These are phyloP conservation scores for Rhodotorula sp. DNA, from an alignment of 1,284 basidiomycete genomes.

Conservation along the genomic window DNA sequence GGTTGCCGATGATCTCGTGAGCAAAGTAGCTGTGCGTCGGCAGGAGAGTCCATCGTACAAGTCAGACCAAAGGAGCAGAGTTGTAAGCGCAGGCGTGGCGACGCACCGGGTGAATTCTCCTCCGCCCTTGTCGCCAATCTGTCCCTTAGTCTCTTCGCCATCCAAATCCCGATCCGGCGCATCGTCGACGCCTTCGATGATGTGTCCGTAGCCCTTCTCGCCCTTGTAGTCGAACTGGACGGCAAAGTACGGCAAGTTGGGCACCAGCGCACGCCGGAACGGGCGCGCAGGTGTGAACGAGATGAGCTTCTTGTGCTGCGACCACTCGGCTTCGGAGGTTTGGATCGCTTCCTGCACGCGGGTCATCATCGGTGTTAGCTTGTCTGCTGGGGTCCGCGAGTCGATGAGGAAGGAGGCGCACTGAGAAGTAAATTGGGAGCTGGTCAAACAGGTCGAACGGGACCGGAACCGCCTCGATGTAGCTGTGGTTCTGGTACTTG, in stretches of 20 bases:
- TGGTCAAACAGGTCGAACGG: conserved; percentile 78
- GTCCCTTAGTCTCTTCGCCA: conserved; percentile 59
- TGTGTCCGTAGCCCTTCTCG: conserved; percentile 93
- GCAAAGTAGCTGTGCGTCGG: conserved; percentile 74
- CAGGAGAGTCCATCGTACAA: too few relatives aligned
- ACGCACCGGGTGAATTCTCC: conserved; percentile 81
- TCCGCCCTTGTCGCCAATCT: conserved; percentile 82
- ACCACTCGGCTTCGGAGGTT: conserved; percentile 90
- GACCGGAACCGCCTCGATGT: conserved; percentile 85
- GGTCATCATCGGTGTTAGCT: fast-evolving
- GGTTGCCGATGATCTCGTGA: conserved; percentile 87
- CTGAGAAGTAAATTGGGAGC: conserved; percentile 90
- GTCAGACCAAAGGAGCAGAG: not conserved
- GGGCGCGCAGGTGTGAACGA: conserved; percentile 76
- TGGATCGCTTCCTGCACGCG: conserved; percentile 76
- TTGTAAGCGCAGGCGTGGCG: not conserved
- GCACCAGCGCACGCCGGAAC: conserved; percentile 87
- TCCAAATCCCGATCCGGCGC: conserved; percentile 55
- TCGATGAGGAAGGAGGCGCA: conserved; percentile 45
- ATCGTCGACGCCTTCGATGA: conserved; percentile 83
- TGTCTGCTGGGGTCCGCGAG: too few relatives aligned
- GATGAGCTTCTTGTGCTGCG: conserved; percentile 93
- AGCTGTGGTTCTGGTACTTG: conserved; percentile 83
- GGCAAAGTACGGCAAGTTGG: conserved; percentile 97
- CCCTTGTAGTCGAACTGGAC: conserved; percentile 97